Evolutionary conservation across 495 filamentous ascomycete genomes (phyloP).

Genomic region (Cudoniella acicularis): DNA sequence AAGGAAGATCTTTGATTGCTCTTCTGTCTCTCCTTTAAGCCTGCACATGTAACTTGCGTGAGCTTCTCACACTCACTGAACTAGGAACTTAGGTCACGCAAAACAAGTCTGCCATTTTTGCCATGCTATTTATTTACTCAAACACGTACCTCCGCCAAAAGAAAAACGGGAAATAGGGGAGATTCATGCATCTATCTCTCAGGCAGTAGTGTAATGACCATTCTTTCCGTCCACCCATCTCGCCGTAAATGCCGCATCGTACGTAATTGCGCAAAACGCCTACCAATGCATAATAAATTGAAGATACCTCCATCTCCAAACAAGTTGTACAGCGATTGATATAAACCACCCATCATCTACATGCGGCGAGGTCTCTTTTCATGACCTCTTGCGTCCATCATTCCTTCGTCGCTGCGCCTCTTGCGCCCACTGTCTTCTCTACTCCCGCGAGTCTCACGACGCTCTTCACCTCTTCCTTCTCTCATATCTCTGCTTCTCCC

Average conservation of each 20-base stretch:
- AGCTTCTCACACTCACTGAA: too few relatives aligned
- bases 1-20: too few relatives aligned
- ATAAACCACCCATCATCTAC: too few relatives aligned
- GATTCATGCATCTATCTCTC: not conserved
- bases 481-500: conserved; percentile 18
- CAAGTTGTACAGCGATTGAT: too few relatives aligned
- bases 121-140: not conserved
- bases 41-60: too few relatives aligned
- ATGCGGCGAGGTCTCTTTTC: conserved; percentile 25
- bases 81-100: too few relatives aligned
- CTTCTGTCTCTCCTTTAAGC: too few relatives aligned
- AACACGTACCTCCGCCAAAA: not conserved
- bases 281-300: not conserved
- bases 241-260: not conserved
- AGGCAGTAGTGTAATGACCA: too few relatives aligned
- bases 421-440: conserved; percentile 25
- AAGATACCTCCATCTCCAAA: not conserved
- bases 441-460: conserved; percentile 17
- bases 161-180: not conserved
- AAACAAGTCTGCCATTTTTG: not conserved
- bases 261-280: not conserved
- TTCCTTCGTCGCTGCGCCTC: conserved; percentile 35
- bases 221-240: not conserved
- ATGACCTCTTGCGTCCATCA: conserved; percentile 19
- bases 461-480: conserved; percentile 14